A percentile compares a stretch with the other conserved stretches of the same genome.
Evolutionary conservation across 331 rosid genomes (phyloP).

Genomic region (Rosa hybrid): DNA sequence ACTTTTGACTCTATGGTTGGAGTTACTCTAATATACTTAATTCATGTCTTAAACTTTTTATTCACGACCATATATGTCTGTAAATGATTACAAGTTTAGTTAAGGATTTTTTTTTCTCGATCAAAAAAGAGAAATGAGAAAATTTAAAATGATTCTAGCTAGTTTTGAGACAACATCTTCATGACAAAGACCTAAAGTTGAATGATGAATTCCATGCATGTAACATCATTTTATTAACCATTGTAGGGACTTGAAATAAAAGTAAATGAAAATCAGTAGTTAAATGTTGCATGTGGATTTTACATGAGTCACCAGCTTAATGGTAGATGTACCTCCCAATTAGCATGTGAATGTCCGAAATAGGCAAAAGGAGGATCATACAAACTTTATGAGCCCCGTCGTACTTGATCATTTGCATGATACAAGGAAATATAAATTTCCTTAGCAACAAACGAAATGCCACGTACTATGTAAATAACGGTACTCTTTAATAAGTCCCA

Average conservation of each 20-base stretch:
- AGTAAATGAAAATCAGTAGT: background rate
- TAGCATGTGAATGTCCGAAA: constrained; percentile 11
- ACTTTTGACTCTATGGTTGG: no score
- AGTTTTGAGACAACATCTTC: background rate
- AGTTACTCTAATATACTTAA: no score
- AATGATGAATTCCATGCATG: background rate
- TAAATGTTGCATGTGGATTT: background rate
- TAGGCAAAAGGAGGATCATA: background rate
- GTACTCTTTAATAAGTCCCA: background rate
- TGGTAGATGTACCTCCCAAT: constrained; percentile 22
- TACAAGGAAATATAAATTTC: background rate
- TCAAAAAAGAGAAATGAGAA: no score
- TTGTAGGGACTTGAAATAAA: background rate
- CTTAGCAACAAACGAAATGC: background rate
- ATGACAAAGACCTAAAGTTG: background rate
- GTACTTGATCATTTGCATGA: background rate
- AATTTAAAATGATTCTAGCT: no score
- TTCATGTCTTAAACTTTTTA: no score
- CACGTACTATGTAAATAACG: background rate
- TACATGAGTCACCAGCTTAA: background rate
- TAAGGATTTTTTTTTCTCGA: no score
- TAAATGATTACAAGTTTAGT: no score
- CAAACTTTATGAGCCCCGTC: background rate
- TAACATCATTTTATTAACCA: background rate
- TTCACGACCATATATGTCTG: no score